Evolutionary conservation across 345 rosid genomes (phyloP).

Genomic region (Mercurialis annua): DNA sequence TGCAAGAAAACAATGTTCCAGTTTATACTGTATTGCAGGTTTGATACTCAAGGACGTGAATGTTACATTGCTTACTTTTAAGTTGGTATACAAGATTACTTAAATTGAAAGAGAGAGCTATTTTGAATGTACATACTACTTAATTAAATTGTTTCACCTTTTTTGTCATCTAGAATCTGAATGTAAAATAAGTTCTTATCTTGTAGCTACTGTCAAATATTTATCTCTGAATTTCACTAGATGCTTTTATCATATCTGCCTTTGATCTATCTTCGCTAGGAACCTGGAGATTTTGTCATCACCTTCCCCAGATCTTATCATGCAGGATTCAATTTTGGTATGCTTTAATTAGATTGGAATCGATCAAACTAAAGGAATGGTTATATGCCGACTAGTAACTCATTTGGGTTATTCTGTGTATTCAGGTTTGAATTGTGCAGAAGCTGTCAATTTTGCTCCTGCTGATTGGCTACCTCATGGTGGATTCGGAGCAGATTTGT

Average conservation of each 20-base stretch:
- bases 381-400: not conserved
- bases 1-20: constrained; percentile 79
- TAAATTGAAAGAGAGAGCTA: not conserved
- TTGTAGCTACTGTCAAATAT: constrained; percentile 1
- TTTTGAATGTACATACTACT: constrained; percentile 6
- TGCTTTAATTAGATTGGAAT: constrained; percentile 20
- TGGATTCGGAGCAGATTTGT: constrained; percentile 72
- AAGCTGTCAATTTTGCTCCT: constrained; percentile 98
- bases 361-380: constrained; percentile 1
- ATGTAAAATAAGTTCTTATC: not conserved
- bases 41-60: constrained; percentile 27
- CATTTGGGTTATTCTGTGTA: constrained; percentile 15
- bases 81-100: not conserved
- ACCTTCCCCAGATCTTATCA: constrained; percentile 95
- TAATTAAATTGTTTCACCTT: constrained; percentile 1
- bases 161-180: not conserved
- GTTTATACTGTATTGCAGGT: constrained; percentile 91
- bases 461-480: constrained; percentile 99
- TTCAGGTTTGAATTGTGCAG: constrained; percentile 94
- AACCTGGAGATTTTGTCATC: constrained; percentile 94
- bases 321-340: constrained; percentile 97
- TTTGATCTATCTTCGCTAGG: constrained; percentile 46
- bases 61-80: not conserved
- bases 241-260: constrained; percentile 14
- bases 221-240: constrained; percentile 6